Evolutionary conservation across 2,329 filamentous ascomycete species (phyloP), one percentile per base, ranked within the genome.

Genomic region (Pseudocercospora crystallina): DNA sequence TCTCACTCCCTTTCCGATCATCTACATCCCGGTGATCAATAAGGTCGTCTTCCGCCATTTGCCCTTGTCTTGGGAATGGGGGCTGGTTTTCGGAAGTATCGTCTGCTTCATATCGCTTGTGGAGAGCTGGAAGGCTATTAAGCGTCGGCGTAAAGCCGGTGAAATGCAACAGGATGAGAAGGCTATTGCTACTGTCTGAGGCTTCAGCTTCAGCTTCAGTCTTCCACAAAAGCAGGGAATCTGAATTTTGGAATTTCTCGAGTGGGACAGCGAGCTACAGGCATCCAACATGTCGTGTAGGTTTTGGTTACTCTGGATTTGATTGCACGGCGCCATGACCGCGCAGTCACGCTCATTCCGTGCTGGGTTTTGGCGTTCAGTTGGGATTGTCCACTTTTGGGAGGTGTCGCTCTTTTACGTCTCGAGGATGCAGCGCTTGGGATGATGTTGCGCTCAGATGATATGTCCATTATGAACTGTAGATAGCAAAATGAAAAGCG

Each of bases 11-110:
- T 75, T 77, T 51, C 71, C 73, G 1, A 70, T 75, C 43, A 68
- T 76, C 13, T 76, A 75, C 53, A 67, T 76, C 8, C 74, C 74
- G 0, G 60, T 75, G 35, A 70, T 76, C 57, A 76, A 77, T 51
- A 59, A 64, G 20, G 62, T 70, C 46, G 74, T 77, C 5, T 76
- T 77, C 65, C 72, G 74, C 48, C 74, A 77, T 47, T 59, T 61
- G 10, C 57, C 62, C 1, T 69, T 76, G 47, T 67, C 62, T 1
- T 76, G 73, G 74, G 74, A 76, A 56, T 77, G 74, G 74, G 73
- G 71, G 12, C 61, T 77, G 15, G 69, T 72, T 12, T 67, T 72
- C 44, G 72, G 64, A 11, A 71, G 68, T 14, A 61, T 74, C 8
- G 66, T 72, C 2, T 61, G 70, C 2, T 76, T 75, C 51, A 57